Evolutionary conservation across 768 basidiomycete genomes (phyloP), one percentile per base, ranked within the genome.

Genomic region (Cyathus striatus): DNA sequence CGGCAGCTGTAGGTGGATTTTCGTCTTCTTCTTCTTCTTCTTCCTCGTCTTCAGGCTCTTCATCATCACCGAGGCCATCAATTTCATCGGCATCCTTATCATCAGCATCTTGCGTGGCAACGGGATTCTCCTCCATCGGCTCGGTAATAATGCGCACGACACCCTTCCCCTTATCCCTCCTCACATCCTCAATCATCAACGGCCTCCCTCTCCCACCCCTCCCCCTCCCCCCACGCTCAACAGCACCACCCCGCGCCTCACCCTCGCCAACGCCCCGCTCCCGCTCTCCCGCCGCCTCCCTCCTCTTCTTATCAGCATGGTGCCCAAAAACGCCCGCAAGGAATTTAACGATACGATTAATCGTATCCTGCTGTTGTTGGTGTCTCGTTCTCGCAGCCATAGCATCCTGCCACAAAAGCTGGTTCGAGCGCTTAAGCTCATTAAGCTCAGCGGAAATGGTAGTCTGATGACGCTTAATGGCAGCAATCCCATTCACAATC

Each of bases 261-360:
- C n/a, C n/a, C n/a, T n/a, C n/a, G n/a, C n/a, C n/a, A n/a, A n/a
- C n/a, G n/a, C n/a, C n/a, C n/a, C n/a, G n/a, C n/a, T n/a, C n/a
- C n/a, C n/a, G n/a, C n/a, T n/a, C n/a, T n/a, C 6, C 60, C 56
- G 2, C 54, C 53, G 6, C 46, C 54, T 35, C 61, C 63, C 24
- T 66, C 63, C 41, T 65, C 63, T 26, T 49, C 10, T 43, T 44
- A n/a, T 17, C 48, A 13, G 69, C 67, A 42, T 73, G 75, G 35
- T 60, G 61, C 10, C 86, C 86, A 65, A 98, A 98, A 2, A 97
- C 86, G 10, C 90, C 84, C 7, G 94, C 94, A 43, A 99, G 66
- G 64, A 99, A 98, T 47, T 91, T 87, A 49, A 99, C 76, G 47
- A 99, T 98, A 43, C 90, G 72, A 55, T 96, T 92, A 59, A 98